phyloP scores from a whole-genome alignment of 805 yeast genomes.

The Candida silvicultrix region DNA sequence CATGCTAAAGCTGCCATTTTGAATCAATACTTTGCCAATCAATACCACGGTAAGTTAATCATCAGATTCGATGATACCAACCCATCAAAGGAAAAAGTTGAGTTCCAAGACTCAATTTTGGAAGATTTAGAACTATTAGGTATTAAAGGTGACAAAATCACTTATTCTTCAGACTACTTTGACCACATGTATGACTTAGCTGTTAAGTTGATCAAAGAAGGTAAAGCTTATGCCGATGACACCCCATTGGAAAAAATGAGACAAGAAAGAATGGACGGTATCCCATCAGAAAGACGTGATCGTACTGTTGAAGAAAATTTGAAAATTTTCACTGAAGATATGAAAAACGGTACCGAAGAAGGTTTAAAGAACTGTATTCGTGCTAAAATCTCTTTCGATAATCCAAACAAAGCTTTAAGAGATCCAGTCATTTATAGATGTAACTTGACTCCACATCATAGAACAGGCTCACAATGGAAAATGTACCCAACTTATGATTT shows the following conservation, averaged over 20 bases:
- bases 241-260: slow-evolving; percentile 94
- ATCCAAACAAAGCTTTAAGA: slow-evolving; percentile 89
- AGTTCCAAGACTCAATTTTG: slow-evolving; percentile 88
- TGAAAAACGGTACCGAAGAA: slow-evolving; percentile 90
- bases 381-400: slow-evolving; percentile 92
- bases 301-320: slow-evolving; percentile 90
- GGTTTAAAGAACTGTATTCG: slow-evolving; percentile 91
- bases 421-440: slow-evolving; percentile 98
- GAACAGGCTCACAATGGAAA: slow-evolving; percentile 92
- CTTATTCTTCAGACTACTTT: slow-evolving; percentile 93
- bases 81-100: slow-evolving; percentile 93
- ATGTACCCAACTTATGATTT: slow-evolving; percentile 98
- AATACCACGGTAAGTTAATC: slow-evolving; percentile 92
- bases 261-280: slow-evolving; percentile 98
- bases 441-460: slow-evolving; percentile 95
- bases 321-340: slow-evolving; percentile 77
- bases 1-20: slow-evolving; percentile 98
- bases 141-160: slow-evolving; percentile 81
- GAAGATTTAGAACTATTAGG: slow-evolving; percentile 90
- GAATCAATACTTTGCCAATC: slow-evolving; percentile 94
- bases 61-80: slow-evolving; percentile 98
- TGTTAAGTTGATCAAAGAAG: slow-evolving; percentile 83
- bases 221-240: slow-evolving; percentile 96
- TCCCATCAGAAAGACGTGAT: slow-evolving; percentile 86
- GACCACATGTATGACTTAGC: slow-evolving; percentile 86